Percentiles rank a stretch among this genome's conserved stretches.
Evolutionary conservation across 2,329 filamentous ascomycete genomes (phyloP).

Genomic region (Penicillium vulpinum): DNA sequence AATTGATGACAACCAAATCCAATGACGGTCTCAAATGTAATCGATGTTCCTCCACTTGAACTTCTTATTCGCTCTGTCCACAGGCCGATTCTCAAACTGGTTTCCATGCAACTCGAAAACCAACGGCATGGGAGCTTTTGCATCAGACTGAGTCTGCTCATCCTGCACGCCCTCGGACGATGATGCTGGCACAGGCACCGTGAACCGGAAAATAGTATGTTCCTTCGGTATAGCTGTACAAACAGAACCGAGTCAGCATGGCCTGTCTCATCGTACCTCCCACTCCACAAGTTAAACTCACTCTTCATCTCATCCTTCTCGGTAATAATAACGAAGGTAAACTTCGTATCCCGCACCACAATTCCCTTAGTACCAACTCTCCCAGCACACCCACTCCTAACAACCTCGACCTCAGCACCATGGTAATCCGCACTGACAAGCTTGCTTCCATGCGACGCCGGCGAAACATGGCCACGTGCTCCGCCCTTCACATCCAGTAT

Average conservation of each 20-base stretch:
- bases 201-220: constrained; percentile 78
- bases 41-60: constrained; percentile 82
- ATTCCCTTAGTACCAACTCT: constrained; percentile 84
- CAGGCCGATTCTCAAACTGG: constrained; percentile 78
- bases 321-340: constrained; percentile 82
- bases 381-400: constrained; percentile 75
- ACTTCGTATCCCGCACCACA: constrained; percentile 83
- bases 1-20: neutral
- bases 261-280: neutral
- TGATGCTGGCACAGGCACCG: constrained; percentile 55
- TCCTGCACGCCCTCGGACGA: constrained; percentile 16
- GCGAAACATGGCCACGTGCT: constrained; percentile 52
- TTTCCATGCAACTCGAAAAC: constrained; percentile 85
- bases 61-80: constrained; percentile 85
- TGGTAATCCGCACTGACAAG: constrained; percentile 87
- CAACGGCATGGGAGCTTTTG: constrained; percentile 40
- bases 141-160: constrained; percentile 36
- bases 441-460: constrained; percentile 55
- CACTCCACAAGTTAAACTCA: constrained; percentile 33
- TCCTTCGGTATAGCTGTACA: constrained; percentile 75
- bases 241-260: neutral
- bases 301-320: constrained; percentile 67
- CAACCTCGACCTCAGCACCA: constrained; percentile 79
- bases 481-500: constrained; percentile 63
- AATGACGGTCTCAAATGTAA: constrained; percentile 59